Evolutionary conservation across 495 filamentous ascomycete species (phyloP), one percentile per base, ranked within the genome.

Genomic region (Aspergillus bertholletiae): DNA sequence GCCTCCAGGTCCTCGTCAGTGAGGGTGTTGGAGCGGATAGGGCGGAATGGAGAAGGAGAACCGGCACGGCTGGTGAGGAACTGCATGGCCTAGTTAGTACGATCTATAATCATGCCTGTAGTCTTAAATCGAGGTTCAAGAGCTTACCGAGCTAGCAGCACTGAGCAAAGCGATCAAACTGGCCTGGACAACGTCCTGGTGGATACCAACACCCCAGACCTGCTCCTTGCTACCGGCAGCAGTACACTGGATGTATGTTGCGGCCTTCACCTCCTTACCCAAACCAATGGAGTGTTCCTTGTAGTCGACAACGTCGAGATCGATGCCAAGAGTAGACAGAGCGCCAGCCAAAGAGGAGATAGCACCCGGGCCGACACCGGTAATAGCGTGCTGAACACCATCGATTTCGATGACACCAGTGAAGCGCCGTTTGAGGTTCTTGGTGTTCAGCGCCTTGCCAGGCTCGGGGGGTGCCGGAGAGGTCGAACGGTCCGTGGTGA

Each of bases 191-290:
- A 95, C 89, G 74, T 98, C 94, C 62, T 93, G 86, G 69, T 97
- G 90, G 57, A 98, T 90, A 47, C 93, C 94, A 20, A 98, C 90
- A 59, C 94, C 94, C 95, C 94, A 98, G 11, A 96, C 90, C 60
- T 74, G 65, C 51, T 88, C 75, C 27, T 77, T 77, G 41, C 77
- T 84, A 17, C 84, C 84, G n/a, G 84, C 73, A 34, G 87, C 82
- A 37, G 83, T 88, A 69, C 91, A 96, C 70, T 97, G 88, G 54
- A 98, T 96, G 61, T 92, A 98, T 12, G 90, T 92, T 15, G 89
- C 93, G 35, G 92, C 93, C 78, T 94, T 96, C 60, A 88, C 87
- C 46, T 91, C 86, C 50, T 80, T 80, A 43, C 89, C 88, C 11
- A 78, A 74, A 52, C 90, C 91, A 59, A 97, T 90, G 23, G 91